Base-by-base conservation (phyloP, 2,329 filamentous ascomycete genomes). In the Ophiostoma montium region DNA sequence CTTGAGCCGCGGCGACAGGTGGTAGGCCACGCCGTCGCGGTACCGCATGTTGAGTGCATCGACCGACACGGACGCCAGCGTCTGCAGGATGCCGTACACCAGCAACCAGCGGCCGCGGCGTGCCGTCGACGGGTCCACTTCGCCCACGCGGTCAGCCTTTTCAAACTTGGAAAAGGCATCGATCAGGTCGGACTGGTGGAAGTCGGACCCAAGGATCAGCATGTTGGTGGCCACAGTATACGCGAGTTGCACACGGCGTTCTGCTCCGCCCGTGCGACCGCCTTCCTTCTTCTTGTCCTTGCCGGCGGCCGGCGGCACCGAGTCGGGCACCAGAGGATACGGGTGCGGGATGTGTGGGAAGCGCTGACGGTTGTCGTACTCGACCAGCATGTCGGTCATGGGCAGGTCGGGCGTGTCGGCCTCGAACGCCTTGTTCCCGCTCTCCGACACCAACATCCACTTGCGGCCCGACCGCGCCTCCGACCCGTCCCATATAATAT, bases 291-390 rank as follows among this genome's bases (percentile, higher is more conserved):
- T 57, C 35, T 55, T 55, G 43, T 62, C 52, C 56, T 44, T 55
- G 23, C 18, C 52, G 48, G 19, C 32, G 39, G 50, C 5, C 0
- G 66, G 61, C 1, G 66, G 61, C 31, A 70, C 68, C 0, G 71
- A 70, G 39, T 74, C 67, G 2, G 82, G 81, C 3, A 84, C 68
- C 1, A 84, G 63, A 0, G 81, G 79, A 54, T 80, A 83, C 0
- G 82, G 80, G 51, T 82, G 74, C 0, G 81, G 75, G 41, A 85
- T 76, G 52, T 83, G 78, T 3, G 80, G 80, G 58, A 76, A 81
- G 8, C 72, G 70, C 55, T 76, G 67, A 47, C 69, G 70, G 53
- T 75, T 80, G 62, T 85, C 81, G 53, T 78, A 85, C 49, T 74
- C 71, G 49, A 82, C 68, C 3, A 85, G 65, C 61, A 84, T 74